A percentile compares a stretch with the other conserved stretches of the same genome.
Evolutionary conservation across 2,329 filamentous ascomycete species (phyloP).

Genomic region (Arthrobotrys sinensis): DNA sequence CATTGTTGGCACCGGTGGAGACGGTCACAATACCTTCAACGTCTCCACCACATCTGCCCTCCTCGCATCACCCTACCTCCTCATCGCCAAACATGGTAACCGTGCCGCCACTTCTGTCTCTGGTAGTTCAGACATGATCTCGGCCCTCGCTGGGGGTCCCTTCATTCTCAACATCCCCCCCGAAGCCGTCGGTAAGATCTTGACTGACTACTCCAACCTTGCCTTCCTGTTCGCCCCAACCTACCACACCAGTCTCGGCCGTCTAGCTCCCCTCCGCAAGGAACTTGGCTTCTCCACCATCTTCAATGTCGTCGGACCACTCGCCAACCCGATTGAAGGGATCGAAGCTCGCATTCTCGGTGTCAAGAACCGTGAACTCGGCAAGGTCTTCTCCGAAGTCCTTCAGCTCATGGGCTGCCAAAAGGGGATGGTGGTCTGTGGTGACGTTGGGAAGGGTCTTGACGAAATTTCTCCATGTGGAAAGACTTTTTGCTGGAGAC

Average conservation of each 20-base stretch:
- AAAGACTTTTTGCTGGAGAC: constrained; percentile 87
- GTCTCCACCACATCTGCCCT: constrained; percentile 96
- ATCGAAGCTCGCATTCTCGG: constrained; percentile 95
- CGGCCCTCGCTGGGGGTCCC: constrained; percentile 75
- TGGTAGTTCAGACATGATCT: constrained; percentile 91
- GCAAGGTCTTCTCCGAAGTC: constrained; percentile 89
- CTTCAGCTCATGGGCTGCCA: constrained; percentile 80
- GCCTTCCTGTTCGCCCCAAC: constrained; percentile 95
- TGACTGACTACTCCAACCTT: constrained; percentile 74
- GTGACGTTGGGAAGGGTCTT: constrained; percentile 82
- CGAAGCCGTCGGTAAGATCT: constrained; percentile 79
- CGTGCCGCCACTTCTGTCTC: constrained; percentile 95
- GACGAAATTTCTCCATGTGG: constrained; percentile 96
- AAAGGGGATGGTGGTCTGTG: constrained; percentile 93
- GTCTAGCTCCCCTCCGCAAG: constrained; percentile 86
- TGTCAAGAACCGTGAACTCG: constrained; percentile 88
- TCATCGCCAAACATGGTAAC: constrained; percentile 96
- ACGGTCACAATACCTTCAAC: constrained; percentile 98
- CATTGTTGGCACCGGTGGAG: constrained; percentile 96
- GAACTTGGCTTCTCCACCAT: constrained; percentile 95
- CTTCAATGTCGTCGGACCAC: constrained; percentile 94
- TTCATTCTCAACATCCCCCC: constrained; percentile 82
- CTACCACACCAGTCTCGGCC: constrained; percentile 95
- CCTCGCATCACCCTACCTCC: constrained; percentile 85
- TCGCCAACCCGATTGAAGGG: constrained; percentile 87